Percentiles rank a stretch among this genome's conserved stretches.
Conservation (phyloP, 306 rosid species). For the Hippophae tibetana region DNA sequence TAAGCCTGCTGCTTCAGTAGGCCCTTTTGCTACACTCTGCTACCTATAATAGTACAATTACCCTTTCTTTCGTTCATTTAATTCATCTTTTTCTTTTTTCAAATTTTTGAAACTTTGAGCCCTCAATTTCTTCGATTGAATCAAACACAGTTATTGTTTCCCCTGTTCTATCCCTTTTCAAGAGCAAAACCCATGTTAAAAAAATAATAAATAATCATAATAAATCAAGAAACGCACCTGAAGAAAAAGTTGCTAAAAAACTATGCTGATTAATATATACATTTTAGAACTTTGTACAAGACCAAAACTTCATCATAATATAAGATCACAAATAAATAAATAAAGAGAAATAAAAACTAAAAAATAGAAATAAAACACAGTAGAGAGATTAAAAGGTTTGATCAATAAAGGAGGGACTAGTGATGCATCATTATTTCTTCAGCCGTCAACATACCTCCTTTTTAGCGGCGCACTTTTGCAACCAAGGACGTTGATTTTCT, state of each 20-base stretch:
- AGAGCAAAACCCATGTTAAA: not conserved
- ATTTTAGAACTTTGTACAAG: constrained; percentile 39
- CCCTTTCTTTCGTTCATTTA: too few relatives aligned
- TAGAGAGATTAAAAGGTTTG: constrained; percentile 12
- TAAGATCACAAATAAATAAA: not conserved
- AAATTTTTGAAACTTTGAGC: too few relatives aligned
- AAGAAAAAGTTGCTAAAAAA: not conserved
- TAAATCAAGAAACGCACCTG: not conserved
- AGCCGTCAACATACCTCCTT: constrained; percentile 37
- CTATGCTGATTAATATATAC: constrained; percentile 31
- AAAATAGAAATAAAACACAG: not conserved
- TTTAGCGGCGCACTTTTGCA: constrained; percentile 35
- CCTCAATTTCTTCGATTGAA: too few relatives aligned
- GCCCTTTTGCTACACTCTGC: too few relatives aligned
- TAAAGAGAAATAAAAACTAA: not conserved
- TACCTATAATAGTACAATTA: too few relatives aligned
- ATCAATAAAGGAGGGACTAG: constrained; percentile 19
- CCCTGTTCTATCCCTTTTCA: too few relatives aligned
- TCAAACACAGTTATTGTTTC: too few relatives aligned
- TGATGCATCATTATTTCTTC: constrained; percentile 66
- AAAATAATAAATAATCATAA: not conserved
- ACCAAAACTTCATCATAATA: constrained; percentile 52
- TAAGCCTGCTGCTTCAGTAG: too few relatives aligned
- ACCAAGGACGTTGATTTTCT: not conserved
- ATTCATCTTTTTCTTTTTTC: too few relatives aligned